These are phyloP conservation scores for Flaveria trinervia DNA, from an alignment of 129 eudicot species.

Conservation along the genomic window DNA sequence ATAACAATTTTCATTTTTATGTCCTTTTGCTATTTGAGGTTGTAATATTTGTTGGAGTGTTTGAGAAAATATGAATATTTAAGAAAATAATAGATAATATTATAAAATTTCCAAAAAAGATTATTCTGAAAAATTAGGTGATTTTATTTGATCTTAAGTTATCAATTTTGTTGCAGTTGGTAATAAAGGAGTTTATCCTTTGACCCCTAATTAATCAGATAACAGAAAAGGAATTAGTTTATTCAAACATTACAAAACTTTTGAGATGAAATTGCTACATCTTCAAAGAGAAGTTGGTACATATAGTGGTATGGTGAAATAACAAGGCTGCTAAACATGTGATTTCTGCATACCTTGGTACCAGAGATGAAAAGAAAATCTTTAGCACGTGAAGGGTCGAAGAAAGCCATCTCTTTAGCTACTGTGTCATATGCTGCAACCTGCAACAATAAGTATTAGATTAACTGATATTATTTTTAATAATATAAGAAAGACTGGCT, in stretches of 20 bases:
- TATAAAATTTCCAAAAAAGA: too few species aligned
- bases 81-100: not conserved
- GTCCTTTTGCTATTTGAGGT: too few species aligned
- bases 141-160: not conserved
- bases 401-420: conserved; percentile 77
- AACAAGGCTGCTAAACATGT: not conserved
- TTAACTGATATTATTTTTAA: conserved; percentile 8
- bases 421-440: conserved; percentile 90
- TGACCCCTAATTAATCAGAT: not conserved
- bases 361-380: conserved; percentile 92
- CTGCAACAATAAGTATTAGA: conserved; percentile 33
- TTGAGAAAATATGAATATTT: not conserved
- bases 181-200: not conserved
- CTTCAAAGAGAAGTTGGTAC: not conserved
- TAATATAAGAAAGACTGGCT: not conserved
- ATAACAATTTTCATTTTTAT: not conserved
- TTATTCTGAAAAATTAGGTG: not conserved
- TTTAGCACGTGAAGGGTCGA: conserved; percentile 82
- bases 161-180: not conserved
- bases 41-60: too few species aligned
- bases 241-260: not conserved
- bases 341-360: conserved; percentile 56
- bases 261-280: not conserved
- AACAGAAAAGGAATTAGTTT: not conserved
- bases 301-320: not conserved